Percentiles rank a stretch among this genome's conserved stretches.
These are phyloP conservation scores for Hanseniaspora gamundiae DNA, from an alignment of 1,139 yeast species.

Conservation along the genomic window DNA sequence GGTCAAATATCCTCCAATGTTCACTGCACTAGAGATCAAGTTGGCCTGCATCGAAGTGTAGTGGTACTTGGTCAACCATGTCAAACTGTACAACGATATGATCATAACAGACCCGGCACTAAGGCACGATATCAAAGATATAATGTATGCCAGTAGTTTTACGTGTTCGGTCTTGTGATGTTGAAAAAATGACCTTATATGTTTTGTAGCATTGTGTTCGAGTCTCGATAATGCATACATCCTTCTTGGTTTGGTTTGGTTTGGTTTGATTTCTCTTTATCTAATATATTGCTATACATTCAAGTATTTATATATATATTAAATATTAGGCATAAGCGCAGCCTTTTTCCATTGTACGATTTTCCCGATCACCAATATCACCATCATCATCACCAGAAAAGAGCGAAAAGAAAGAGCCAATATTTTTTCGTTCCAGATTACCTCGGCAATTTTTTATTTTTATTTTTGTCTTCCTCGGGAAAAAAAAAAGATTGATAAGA, in stretches of 20 bases:
- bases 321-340: too few species aligned
- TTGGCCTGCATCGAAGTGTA: constrained; percentile 66
- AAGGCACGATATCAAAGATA: constrained; percentile 44
- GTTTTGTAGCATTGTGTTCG: constrained; percentile 30
- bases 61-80: constrained; percentile 45
- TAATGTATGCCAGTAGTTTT: constrained; percentile 28
- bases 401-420: too few species aligned
- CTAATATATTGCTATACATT: not conserved
- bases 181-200: constrained; percentile 25
- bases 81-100: constrained; percentile 67
- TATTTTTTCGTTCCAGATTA: too few species aligned
- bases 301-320: too few species aligned
- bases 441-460: not conserved
- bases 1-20: constrained; percentile 75
- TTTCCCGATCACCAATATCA: too few species aligned
- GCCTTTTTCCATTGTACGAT: too few species aligned
- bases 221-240: constrained; percentile 15
- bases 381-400: too few species aligned
- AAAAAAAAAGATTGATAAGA: too few species aligned
- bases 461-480: too few species aligned
- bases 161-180: constrained; percentile 19
- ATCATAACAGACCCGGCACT: constrained; percentile 73
- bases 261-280: not conserved
- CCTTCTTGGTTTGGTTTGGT: too few species aligned
- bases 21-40: constrained; percentile 60